Evolutionary conservation across 495 filamentous ascomycete species (phyloP).

Genomic region (Aspergillus carlsbadensis): DNA sequence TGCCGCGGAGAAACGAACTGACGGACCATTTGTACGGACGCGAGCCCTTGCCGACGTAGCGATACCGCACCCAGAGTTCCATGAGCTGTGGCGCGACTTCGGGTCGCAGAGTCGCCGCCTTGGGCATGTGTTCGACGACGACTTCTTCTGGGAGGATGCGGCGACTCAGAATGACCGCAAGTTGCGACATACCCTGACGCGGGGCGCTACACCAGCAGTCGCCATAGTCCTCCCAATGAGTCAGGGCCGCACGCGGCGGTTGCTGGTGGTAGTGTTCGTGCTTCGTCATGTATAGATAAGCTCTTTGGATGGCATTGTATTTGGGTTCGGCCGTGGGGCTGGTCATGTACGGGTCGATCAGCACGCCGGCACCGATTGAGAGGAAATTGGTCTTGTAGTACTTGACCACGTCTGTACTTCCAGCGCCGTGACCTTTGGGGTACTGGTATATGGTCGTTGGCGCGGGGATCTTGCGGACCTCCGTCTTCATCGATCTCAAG

Average conservation of each 20-base stretch:
- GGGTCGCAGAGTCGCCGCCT: conserved; percentile 30
- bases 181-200: conserved; percentile 38
- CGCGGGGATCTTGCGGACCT: conserved; percentile 19
- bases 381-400: conserved; percentile 38
- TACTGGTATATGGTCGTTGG: conserved; percentile 19
- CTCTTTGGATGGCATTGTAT: conserved; percentile 3
- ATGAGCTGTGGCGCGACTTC: conserved; percentile 42
- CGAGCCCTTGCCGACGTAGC: conserved; percentile 12
- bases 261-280: conserved; percentile 10
- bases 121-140: conserved; percentile 47
- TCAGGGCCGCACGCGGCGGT: conserved; percentile 32
- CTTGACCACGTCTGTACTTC: conserved; percentile 4
- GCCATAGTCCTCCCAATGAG: conserved; percentile 43
- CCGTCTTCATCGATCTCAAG: conserved; percentile 27
- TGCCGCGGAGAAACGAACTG: neutral
- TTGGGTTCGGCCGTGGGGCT: conserved; percentile 27
- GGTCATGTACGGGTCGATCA: conserved; percentile 37
- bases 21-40: neutral
- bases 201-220: conserved; percentile 49
- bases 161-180: conserved; percentile 33
- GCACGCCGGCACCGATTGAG: conserved; percentile 29
- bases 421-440: neutral
- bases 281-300: conserved; percentile 1
- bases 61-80: conserved; percentile 47
- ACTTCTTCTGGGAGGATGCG: conserved; percentile 47